A percentile compares a stretch with the other conserved stretches of the same genome.
Evolutionary conservation across 208 protist species (phyloP).

Genomic region (Trypanosoma boissoni): DNA sequence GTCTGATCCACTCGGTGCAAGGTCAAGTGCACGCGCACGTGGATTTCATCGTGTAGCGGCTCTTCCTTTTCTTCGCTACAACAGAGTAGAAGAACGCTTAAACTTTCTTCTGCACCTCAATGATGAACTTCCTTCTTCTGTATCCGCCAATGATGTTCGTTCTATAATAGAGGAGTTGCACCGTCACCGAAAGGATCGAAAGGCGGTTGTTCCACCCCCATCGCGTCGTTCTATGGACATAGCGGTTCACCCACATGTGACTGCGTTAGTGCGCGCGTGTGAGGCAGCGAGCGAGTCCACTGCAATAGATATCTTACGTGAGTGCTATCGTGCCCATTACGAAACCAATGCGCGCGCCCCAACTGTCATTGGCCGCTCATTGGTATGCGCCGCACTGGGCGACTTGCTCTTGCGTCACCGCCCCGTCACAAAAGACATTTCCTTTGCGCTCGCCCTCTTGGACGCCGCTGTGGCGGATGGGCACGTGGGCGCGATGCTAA

Average conservation of each 20-base stretch:
- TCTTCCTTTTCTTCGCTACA: background rate
- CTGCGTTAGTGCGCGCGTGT: conserved; percentile 20
- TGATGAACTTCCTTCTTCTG: background rate
- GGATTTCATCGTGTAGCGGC: too few relatives aligned
- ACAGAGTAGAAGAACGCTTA: conserved; percentile 22
- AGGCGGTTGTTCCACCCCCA: conserved; percentile 15
- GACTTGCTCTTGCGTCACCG: conserved; percentile 25
- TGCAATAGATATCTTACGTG: conserved; percentile 10
- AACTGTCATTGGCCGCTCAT: conserved; percentile 11
- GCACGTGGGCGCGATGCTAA: conserved; percentile 70
- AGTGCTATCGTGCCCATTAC: conserved; percentile 1
- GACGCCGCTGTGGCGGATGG: conserved; percentile 42
- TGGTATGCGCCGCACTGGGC: conserved; percentile 40
- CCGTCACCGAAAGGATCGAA: conserved; percentile 10
- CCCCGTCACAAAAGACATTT: conserved; percentile 1
- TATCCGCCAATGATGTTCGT: conserved; percentile 10
- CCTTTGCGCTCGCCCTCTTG: conserved; percentile 31
- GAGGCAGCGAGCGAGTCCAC: conserved; percentile 7
- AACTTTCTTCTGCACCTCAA: conserved; percentile 18
- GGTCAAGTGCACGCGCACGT: too few relatives aligned
- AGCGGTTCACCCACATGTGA: conserved; percentile 12
- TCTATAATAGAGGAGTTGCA: conserved; percentile 19
- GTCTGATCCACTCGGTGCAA: too few relatives aligned
- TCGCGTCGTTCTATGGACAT: background rate
- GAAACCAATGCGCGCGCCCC: background rate